Evolutionary conservation across 2,329 filamentous ascomycete species (phyloP), one percentile per base, ranked within the genome.

Genomic region (Peltaster fructicola): DNA sequence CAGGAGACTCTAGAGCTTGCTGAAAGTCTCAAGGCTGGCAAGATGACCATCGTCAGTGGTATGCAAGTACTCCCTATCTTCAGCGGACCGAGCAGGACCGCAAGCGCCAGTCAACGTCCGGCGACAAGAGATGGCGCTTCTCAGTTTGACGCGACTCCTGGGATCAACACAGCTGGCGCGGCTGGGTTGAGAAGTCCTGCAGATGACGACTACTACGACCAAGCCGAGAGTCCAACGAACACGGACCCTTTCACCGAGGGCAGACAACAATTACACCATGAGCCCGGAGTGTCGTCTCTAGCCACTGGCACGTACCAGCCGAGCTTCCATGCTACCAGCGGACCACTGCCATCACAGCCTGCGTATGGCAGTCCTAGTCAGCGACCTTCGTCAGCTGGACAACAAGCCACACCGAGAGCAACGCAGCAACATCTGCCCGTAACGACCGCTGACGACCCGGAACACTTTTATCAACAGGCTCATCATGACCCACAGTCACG

Each of bases 1-100:
- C 81, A 93, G 45, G 80, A 90, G 51, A 85, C 93, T 51, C 71
- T 85, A 5, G 84, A 93, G 35, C 68, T 80, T 22, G 88, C 79
- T 2, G 63, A 70, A 14, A 82, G 80, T n/a, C 59, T 98, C 13
- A 73, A 88, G 41, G 76, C 78, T 34, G 88, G 88, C 5, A 72
- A 82, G 31, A 79, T 85, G 8, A 93, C 82, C 1, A 62, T 90
- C 23, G 78, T 98, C 6, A 82, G 84, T 23, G 85, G 85, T 20
- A 81, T 95, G 8, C 84, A 93, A 44, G 88, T 98, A 8, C 79
- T 95, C 10, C 88, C 88, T 5, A 45, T 44, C 32, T 44, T 40
- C 23, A 40, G 32, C 11, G 32, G 37, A 9, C 35, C 39, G 6
- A 43, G 39, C 26, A 29, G 44, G 12, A 43, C 38, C 23, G 56